A percentile compares a stretch with the other conserved stretches of the same genome.
These are phyloP conservation scores for Populus ilicifolia DNA, from an alignment of 345 rosid species.

Conservation along the genomic window DNA sequence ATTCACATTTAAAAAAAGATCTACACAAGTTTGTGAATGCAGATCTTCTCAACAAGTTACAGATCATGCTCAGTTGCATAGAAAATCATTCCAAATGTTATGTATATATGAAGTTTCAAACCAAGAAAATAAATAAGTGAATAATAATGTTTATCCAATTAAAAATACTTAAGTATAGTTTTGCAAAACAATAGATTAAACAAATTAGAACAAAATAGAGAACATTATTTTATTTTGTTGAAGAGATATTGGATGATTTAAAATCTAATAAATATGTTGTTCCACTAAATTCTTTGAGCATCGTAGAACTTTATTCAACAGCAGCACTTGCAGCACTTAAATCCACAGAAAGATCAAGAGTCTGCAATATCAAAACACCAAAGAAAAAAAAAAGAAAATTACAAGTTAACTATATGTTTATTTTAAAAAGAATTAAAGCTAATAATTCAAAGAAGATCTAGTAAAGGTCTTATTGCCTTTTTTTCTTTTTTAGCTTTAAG, in stretches of 20 bases:
- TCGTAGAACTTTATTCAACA: conserved; percentile 18
- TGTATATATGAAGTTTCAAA: too few species aligned
- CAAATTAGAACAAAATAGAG: not conserved
- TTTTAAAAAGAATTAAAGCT: too few species aligned
- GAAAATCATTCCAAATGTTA: too few species aligned
- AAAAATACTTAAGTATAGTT: not conserved
- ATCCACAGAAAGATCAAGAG: conserved; percentile 72
- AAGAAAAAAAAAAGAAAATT: too few species aligned
- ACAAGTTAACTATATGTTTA: too few species aligned
- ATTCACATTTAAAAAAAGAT: too few species aligned
- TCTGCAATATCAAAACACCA: conserved; percentile 32
- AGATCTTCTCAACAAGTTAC: too few species aligned
- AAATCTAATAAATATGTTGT: not conserved
- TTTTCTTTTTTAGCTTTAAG: too few species aligned
- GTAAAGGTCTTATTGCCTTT: not conserved
- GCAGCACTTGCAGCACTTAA: conserved; percentile 80
- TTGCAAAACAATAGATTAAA: not conserved
- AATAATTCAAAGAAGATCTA: not conserved
- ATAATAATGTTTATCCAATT: not conserved
- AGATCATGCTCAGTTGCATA: too few species aligned
- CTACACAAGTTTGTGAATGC: too few species aligned
- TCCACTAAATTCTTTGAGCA: not conserved
- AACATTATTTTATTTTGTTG: not conserved
- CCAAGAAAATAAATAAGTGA: too few species aligned
- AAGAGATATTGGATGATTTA: not conserved